A percentile compares a stretch with the other conserved stretches of the same genome.
phyloP scores from a whole-genome alignment of 208 protist genomes.

The Acanthamoeba healyi region DNA sequence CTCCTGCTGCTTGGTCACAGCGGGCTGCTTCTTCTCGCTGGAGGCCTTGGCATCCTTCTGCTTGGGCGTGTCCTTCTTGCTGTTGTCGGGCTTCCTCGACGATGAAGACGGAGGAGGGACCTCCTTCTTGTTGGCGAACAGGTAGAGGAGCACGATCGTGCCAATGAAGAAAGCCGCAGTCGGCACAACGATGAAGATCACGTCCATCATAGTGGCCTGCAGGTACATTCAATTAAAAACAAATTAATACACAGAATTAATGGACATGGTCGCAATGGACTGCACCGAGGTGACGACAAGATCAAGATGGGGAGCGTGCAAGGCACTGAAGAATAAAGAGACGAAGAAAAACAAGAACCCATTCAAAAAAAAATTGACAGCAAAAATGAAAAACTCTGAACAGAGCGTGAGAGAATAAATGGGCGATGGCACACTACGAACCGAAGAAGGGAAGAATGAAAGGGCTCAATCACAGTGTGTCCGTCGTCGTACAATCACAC shows the following conservation, averaged over 20 bases:
- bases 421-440: too few relatives aligned
- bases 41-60: background rate
- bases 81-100: background rate
- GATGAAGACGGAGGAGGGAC: background rate
- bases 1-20: background rate
- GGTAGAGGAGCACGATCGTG: conserved; percentile 17
- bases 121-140: conserved; percentile 31
- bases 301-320: too few relatives aligned
- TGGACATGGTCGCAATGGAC: too few relatives aligned
- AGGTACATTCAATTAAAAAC: background rate
- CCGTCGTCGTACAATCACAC: too few relatives aligned
- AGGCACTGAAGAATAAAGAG: too few relatives aligned
- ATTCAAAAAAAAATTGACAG: too few relatives aligned
- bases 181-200: conserved; percentile 6
- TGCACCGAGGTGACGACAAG: too few relatives aligned
- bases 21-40: conserved; percentile 19
- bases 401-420: too few relatives aligned
- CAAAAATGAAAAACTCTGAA: too few relatives aligned
- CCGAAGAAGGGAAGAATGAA: too few relatives aligned
- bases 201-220: conserved; percentile 3
- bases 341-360: too few relatives aligned
- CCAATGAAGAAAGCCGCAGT: conserved; percentile 11
- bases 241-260: background rate
- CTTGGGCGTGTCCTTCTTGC: background rate
- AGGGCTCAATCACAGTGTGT: too few relatives aligned